phyloP scores from a whole-genome alignment of 2,329 filamentous ascomycete species.

The Aspergillus sclerotialis region DNA sequence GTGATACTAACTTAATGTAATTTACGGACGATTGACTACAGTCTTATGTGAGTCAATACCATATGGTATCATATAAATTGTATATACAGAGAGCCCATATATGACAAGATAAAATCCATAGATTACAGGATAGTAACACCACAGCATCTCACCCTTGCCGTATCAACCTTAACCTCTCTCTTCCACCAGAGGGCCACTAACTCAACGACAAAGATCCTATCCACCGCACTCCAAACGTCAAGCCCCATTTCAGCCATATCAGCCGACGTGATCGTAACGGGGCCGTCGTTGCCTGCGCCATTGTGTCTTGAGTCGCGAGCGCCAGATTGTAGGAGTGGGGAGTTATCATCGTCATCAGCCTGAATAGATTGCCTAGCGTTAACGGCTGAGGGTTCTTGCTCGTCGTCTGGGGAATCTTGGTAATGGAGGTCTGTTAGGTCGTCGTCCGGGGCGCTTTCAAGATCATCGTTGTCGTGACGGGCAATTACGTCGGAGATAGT shows the following conservation, averaged over 20 bases:
- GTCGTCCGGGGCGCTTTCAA: slow-evolving; percentile 15
- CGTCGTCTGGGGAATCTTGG: slow-evolving; percentile 16
- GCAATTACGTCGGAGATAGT: slow-evolving; percentile 37
- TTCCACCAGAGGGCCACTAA: slow-evolving; percentile 42
- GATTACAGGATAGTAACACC: slow-evolving; percentile 39
- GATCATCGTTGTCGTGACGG: slow-evolving; percentile 26
- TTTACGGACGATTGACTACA: too few species aligned
- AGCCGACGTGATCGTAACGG: slow-evolving; percentile 33
- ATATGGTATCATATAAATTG: too few species aligned
- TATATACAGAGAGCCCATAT: too few species aligned
- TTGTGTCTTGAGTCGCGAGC: slow-evolving; percentile 1
- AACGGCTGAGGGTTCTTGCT: slow-evolving; percentile 17
- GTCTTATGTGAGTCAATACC: too few species aligned
- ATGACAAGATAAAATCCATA: too few species aligned
- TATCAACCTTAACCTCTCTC: slow-evolving; percentile 36
- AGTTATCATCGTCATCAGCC: slow-evolving; percentile 18
- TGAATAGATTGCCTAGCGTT: slow-evolving; percentile 17
- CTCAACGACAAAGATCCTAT: slow-evolving; percentile 40
- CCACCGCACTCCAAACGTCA: slow-evolving; percentile 42
- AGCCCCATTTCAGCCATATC: slow-evolving; percentile 44
- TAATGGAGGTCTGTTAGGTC: slow-evolving; percentile 12
- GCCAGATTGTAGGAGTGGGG: slow-evolving; percentile 15
- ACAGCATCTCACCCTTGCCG: slow-evolving; percentile 40
- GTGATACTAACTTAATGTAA: too few species aligned
- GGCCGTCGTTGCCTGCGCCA: slow-evolving; percentile 10